These are phyloP conservation scores for Brassica rapa DNA, from an alignment of 345 rosid species.

Conservation along the genomic window DNA sequence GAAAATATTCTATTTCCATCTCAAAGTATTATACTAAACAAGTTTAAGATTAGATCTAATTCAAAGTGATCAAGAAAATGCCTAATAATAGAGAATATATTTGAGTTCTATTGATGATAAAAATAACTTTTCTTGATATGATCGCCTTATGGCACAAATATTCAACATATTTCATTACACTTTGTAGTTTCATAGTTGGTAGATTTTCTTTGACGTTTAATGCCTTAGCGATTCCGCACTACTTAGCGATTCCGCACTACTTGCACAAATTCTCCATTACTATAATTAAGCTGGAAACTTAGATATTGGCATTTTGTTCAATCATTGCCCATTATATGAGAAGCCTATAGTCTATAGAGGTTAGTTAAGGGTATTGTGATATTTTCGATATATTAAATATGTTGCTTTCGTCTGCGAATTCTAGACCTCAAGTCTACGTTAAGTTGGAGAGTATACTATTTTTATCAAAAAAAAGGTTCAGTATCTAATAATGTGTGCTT, in stretches of 20 bases:
- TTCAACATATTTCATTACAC: not conserved
- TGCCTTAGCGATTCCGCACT: not conserved
- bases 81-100: not conserved
- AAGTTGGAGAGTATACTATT: not conserved
- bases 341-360: constrained; percentile 4
- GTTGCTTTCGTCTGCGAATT: constrained; percentile 37
- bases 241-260: not conserved
- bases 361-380: constrained; percentile 4
- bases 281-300: not conserved
- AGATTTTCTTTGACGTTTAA: constrained; percentile 8
- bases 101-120: not conserved
- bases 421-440: constrained; percentile 40
- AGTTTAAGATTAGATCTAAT: constrained; percentile 17
- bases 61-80: not conserved
- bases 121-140: not conserved
- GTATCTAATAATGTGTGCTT: constrained; percentile 20
- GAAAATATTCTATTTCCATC: constrained; percentile 11
- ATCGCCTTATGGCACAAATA: not conserved
- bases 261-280: not conserved
- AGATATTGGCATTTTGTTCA: constrained; percentile 31
- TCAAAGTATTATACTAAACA: not conserved
- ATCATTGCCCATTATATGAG: constrained; percentile 27
- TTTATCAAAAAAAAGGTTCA: not conserved
- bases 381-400: not conserved
- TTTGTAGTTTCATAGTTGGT: not conserved